Evolutionary conservation across 805 yeast species (phyloP), one percentile per base, ranked within the genome.

Genomic region (Myxozyma melibiosi): DNA sequence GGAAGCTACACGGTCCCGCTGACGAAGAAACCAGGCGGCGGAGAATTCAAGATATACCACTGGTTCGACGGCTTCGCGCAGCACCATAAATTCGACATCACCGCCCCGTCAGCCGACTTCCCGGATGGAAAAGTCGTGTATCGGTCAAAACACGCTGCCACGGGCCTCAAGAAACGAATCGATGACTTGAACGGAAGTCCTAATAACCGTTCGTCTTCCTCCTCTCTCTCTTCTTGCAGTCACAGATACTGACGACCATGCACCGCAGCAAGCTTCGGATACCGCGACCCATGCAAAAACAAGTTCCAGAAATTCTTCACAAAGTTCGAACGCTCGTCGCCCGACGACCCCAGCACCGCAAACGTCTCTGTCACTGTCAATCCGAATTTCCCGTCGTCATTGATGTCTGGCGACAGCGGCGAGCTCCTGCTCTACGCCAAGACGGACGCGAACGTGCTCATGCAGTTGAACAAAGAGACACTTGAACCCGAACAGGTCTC

Each of bases 31-130:
- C 54, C 54, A 14, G n/a, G n/a, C 41, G 52, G 52, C 24, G 30
- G 34, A 14, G 28, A 33, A n/a, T 51, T 18, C 44, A 51, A 51
- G n/a, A 33, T 51, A 9, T 35, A 28, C 28, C 55, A 51, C 31
- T 51, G 55, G 55, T 51, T 51, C 24, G 55, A 51, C 22, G 55
- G 55, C 13, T 51, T 51, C 16, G 34, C 50, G 1, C 55, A 51
- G 20, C 18, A 16, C 20, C 55, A 51, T 42, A 43, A 44, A 16
- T 51, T 51, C 27, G 45, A 51, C 11, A 20, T 51, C 8, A 16
- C 39, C n/a, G 51, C 55, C 8, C 50, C 55, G 27, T 18, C 50
- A 14, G 11, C 38, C 13, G 44, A 37, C 1, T 37, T 4, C 16
- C 55, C 55, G n/a, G 8, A 44, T 14, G 55, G 55, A 13, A 43